Evolutionary conservation across 495 filamentous ascomycete species (phyloP), one percentile per base, ranked within the genome.

Genomic region (Neurospora sp.): DNA sequence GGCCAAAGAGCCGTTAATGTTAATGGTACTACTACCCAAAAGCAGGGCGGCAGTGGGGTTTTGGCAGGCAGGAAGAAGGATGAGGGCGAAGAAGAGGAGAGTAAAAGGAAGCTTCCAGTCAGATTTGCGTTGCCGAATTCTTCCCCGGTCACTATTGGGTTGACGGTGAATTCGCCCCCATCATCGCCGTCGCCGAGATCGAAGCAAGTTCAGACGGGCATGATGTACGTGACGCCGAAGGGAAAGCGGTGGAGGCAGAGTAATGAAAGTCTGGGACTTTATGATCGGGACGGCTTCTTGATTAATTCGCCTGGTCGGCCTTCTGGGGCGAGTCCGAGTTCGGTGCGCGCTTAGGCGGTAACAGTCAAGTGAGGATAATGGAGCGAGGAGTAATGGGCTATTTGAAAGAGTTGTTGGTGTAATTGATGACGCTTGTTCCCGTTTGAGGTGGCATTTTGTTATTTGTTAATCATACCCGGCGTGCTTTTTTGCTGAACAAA

Each of bases 201-300:
- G 7, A 66, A 35, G 48, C 48, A 59, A 11, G 48, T 6, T 27
- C 48, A 59, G 27, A 37, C 54, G 54, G 54, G 54, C 31, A 66
- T 35, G 27, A 6, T 37, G 14, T 66, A 66, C 7, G 54, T 66
- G 14, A 66, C 54, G 14, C 54, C 27, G 27, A 66, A 35, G 27
- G 54, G 54, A 5, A 10, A 18, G 27, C 54, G 54, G 1, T 35
- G 54, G 27, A 66, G 54, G 14, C 54, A 66, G 27, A 66, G 54
- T 8, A 66, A 77, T 16, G 77, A 78, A 20, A 77, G 74, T 41
- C 18, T 75, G 23, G 71, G 75, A 3, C 44, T 77, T 59, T 78
- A 78, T 69, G 77, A 78, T 35, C 46, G 69, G 39, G 71, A 78
- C 18, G 77, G 77, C 0, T 78, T 78, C 16, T 44, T 78, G 71